phyloP scores from a whole-genome alignment of 2,329 filamentous ascomycete genomes.

The Paecilomyces variotii region DNA sequence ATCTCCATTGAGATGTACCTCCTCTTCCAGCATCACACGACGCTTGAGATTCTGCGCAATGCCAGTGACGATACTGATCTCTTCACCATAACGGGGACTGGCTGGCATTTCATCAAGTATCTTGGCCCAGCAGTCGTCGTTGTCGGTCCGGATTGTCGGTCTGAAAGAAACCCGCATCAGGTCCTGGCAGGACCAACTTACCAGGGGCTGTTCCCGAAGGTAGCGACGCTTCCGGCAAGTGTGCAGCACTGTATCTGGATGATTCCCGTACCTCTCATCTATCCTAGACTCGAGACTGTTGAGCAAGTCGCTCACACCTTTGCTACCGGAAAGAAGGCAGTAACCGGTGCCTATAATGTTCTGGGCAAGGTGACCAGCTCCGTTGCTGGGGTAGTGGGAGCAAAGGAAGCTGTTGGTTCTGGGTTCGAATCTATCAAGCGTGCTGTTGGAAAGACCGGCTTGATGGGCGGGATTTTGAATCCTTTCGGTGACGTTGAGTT shows the following conservation, averaged over 20 bases:
- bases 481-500: conserved; percentile 95
- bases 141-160: conserved; percentile 83
- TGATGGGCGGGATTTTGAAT: conserved; percentile 93
- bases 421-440: conserved; percentile 95
- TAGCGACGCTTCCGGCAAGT: conserved; percentile 79
- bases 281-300: conserved; percentile 82
- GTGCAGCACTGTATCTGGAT: conserved; percentile 98
- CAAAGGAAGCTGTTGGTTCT: conserved; percentile 83
- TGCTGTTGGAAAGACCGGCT: conserved; percentile 85
- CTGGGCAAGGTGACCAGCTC: conserved; percentile 91
- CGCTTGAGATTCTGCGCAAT: conserved; percentile 83
- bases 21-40: conserved; percentile 96
- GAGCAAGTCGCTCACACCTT: conserved; percentile 88
- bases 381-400: conserved; percentile 89
- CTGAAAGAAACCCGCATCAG: conserved; percentile 80
- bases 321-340: conserved; percentile 89
- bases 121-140: conserved; percentile 85
- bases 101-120: conserved; percentile 98
- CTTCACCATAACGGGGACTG: conserved; percentile 93
- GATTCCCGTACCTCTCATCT: conserved; percentile 82
- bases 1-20: conserved; percentile 97
- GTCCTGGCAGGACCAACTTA: conserved; percentile 96
- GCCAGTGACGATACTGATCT: conserved; percentile 81
- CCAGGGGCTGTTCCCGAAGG: conserved; percentile 92
- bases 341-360: conserved; percentile 94